These are phyloP conservation scores for Silybum marianum DNA, from an alignment of 129 eudicot species.

Conservation along the genomic window DNA sequence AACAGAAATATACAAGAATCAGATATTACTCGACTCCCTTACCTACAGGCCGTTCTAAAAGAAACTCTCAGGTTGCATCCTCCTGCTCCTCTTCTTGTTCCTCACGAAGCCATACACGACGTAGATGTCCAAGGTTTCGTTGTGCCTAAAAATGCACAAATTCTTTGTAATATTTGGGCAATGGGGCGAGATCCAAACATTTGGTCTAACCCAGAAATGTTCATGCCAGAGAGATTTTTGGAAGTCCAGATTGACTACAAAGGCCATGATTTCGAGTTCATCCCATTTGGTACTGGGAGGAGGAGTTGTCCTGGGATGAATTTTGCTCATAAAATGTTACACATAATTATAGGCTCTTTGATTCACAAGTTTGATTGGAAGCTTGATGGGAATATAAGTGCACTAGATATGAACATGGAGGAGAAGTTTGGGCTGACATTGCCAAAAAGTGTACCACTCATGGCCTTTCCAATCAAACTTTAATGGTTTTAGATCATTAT, in stretches of 20 bases:
- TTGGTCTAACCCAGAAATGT: constrained; percentile 32
- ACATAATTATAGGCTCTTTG: constrained; percentile 28
- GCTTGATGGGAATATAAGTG: constrained; percentile 17
- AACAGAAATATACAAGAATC: constrained; percentile 23
- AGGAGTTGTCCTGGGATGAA: constrained; percentile 48
- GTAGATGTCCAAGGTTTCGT: constrained; percentile 32
- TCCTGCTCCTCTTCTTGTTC: constrained; percentile 38
- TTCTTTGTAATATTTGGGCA: constrained; percentile 42
- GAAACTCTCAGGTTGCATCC: constrained; percentile 51
- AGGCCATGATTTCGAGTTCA: constrained; percentile 37
- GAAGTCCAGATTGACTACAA: constrained; percentile 19
- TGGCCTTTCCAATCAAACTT: constrained; percentile 26
- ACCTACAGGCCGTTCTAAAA: constrained; percentile 39
- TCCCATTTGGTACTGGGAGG: constrained; percentile 46
- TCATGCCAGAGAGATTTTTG: constrained; percentile 40
- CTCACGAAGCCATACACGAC: constrained; percentile 22
- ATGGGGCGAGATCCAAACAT: constrained; percentile 23
- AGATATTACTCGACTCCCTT: constrained; percentile 36
- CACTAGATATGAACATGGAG: constrained; percentile 28
- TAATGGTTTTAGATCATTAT: background rate
- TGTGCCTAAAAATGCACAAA: constrained; percentile 36
- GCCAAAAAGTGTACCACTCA: constrained; percentile 24
- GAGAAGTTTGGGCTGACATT: constrained; percentile 41
- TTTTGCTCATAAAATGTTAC: constrained; percentile 36
- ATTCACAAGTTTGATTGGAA: constrained; percentile 40